Percentiles rank a stretch among this genome's conserved stretches.
Evolutionary conservation across 768 basidiomycete genomes (phyloP).

Genomic region (Boletus patriciae): DNA sequence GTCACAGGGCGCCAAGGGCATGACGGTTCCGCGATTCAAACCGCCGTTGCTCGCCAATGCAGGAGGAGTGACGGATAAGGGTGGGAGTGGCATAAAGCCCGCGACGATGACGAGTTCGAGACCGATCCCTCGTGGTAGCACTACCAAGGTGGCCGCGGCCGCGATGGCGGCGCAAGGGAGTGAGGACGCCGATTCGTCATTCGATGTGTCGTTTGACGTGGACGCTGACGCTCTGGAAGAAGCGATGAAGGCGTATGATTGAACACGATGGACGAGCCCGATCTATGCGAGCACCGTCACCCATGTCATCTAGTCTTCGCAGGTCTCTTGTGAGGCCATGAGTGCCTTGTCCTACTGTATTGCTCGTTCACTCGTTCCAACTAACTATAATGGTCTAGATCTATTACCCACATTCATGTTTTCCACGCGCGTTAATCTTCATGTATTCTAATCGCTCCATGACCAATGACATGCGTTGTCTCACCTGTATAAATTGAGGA

Average conservation of each 20-base stretch:
- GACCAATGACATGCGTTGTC: neutral
- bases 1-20: slow-evolving; percentile 21
- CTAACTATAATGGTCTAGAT: neutral
- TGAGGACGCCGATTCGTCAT: slow-evolving; percentile 31
- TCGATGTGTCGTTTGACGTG: slow-evolving; percentile 33
- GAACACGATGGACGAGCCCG: neutral
- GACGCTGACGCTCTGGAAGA: slow-evolving; percentile 32
- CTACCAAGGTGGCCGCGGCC: neutral
- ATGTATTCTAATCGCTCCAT: neutral
- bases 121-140: neutral
- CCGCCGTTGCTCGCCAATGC: slow-evolving; percentile 24
- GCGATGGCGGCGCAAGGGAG: neutral
- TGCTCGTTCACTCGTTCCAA: neutral
- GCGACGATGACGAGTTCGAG: neutral
- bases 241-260: slow-evolving; percentile 34
- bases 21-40: slow-evolving; percentile 27
- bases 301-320: neutral
- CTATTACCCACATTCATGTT: slow-evolving; percentile 5
- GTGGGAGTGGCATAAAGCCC: neutral
- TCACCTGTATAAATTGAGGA: neutral
- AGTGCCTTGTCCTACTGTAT: neutral
- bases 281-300: neutral
- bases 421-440: neutral
- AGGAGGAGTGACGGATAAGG: neutral
- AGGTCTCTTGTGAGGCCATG: neutral